phyloP scores from a whole-genome alignment of 257 asterid genomes.

The Forsythia suspensa region DNA sequence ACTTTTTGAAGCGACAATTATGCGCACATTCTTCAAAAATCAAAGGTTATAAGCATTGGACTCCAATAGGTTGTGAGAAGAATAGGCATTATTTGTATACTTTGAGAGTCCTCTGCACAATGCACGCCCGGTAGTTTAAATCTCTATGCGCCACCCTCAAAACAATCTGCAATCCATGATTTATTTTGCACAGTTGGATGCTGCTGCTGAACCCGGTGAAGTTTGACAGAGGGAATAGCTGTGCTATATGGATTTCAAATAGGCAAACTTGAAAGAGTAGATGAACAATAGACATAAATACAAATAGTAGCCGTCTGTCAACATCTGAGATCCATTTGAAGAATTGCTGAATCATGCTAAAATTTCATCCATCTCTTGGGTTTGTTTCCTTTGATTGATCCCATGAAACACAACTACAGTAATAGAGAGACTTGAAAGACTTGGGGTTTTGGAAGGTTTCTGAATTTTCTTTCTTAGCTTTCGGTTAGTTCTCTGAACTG shows the following conservation, averaged over 20 bases:
- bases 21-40: background rate
- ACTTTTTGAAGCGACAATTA: background rate
- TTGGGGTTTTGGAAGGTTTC: background rate
- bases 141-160: no score
- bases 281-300: background rate
- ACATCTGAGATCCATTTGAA: background rate
- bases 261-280: background rate
- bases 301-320: background rate
- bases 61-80: background rate
- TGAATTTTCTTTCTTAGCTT: background rate
- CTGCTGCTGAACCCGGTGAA: background rate
- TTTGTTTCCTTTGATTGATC: background rate
- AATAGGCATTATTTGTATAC: no score
- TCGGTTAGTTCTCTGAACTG: background rate
- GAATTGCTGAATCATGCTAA: background rate
- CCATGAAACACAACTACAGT: background rate
- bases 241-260: background rate
- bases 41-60: background rate
- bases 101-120: background rate
- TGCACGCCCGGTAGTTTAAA: no score
- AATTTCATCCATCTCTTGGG: background rate
- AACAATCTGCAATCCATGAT: background rate
- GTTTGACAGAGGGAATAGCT: background rate
- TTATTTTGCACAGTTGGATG: background rate
- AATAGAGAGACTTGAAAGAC: background rate